Percentiles rank a stretch among this genome's conserved stretches.
Evolutionary conservation across 257 asterid species (phyloP).

Genomic region (Striga asiatica): DNA sequence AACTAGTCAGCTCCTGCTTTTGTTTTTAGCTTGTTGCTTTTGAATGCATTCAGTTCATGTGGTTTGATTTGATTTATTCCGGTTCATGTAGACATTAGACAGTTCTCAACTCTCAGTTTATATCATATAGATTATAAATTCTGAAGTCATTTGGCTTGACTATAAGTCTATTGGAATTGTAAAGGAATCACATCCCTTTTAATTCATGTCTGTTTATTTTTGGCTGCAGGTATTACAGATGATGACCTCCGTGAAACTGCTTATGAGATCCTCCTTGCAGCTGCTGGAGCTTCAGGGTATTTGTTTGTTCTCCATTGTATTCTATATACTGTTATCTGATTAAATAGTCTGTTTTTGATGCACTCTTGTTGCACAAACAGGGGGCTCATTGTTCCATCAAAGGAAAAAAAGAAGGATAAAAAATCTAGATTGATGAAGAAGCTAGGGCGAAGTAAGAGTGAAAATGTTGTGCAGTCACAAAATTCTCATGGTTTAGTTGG

Average conservation of each 20-base stretch:
- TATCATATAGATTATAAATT: not conserved
- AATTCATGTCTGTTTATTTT: conserved; percentile 6
- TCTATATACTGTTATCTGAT: conserved; percentile 12
- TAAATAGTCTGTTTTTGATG: conserved; percentile 1
- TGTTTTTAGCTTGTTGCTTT: conserved; percentile 10
- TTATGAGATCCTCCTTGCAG: conserved; percentile 87
- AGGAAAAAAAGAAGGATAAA: conserved; percentile 79
- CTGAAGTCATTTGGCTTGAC: too few relatives aligned
- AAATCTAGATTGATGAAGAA: conserved; percentile 73
- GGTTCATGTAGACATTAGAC: not conserved
- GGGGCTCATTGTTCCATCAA: conserved; percentile 90
- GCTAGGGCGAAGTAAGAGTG: conserved; percentile 81
- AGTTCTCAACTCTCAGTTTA: not conserved
- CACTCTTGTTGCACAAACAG: conserved; percentile 33
- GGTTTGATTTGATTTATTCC: not conserved
- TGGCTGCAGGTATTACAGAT: conserved; percentile 61
- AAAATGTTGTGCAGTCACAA: conserved; percentile 44
- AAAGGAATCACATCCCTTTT: not conserved
- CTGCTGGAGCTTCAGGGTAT: conserved; percentile 99
- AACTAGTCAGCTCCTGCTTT: conserved; percentile 7
- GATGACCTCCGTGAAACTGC: conserved; percentile 96
- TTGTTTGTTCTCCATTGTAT: not conserved
- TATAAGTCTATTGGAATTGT: not conserved
- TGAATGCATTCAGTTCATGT: not conserved
- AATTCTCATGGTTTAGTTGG: conserved; percentile 77